Base-by-base conservation (phyloP, 352 stramenopile species). In the Globisporangium polare region DNA sequence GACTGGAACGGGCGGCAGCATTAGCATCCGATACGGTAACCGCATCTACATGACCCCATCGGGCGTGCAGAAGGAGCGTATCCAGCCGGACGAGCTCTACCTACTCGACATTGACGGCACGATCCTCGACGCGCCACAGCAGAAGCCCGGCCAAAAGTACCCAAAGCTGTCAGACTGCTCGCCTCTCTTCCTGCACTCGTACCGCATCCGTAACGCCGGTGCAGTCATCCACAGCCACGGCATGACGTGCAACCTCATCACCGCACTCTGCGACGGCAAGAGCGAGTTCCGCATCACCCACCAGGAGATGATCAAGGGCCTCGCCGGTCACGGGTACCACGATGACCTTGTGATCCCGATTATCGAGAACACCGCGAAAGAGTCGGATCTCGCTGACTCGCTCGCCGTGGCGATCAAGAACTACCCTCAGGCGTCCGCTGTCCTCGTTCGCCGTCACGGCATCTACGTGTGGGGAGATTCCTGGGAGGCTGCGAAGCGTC, bases 231-330 rank as follows among this genome's bases (percentile, higher is more conserved):
- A 93, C 69, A 91, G 77, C 67, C 90, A 97, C 63, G 82, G 81
- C 20, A 75, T 94, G 37, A 80, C 75, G 47, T 95, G 86, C 73
- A 94, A 96, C 65, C 46, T 98, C 59, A 90, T 92, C 15, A 97
- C 94, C 17, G 72, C 96, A 22, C 73, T 98, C 20, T 96, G 94
- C 70, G 90, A 94, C 29, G 79, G 77, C 45, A 66, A 84, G 65
- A 72, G 61, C 33, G 83, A 93, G 49, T 92, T 98, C 62, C 82
- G 84, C 60, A 89, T 98, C 39, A 98, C 95, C 20, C 92, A 98
- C 69, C 86, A 98, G 62, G 96, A 99, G 77, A 99, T 99, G 96
- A 92, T 98, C 65, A 99, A 99, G 78, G 96, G 96, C 3, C 89
- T 98, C 20, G 88, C 87, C 0, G 86, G 92, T 57, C 88, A 97